Evolutionary conservation across 1,284 basidiomycete genomes (phyloP), one percentile per base, ranked within the genome.

Genomic region (Tilletia walkeri): DNA sequence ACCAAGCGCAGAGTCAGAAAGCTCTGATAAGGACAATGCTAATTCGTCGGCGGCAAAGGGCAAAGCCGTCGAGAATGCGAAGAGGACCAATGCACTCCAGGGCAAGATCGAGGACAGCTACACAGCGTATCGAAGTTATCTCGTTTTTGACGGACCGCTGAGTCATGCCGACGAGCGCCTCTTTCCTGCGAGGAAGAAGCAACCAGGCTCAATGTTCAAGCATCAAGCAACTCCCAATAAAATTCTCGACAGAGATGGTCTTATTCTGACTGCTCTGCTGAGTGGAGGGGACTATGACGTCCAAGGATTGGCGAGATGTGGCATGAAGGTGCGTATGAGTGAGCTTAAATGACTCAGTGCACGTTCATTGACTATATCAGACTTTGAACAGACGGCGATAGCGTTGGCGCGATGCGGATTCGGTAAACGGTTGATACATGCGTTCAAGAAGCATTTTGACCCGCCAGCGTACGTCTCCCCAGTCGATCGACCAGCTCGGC

Each of bases 211-310:
- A 87, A 88, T 68, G 87, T 93, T 63, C 83, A 84, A 18, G 78
- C 84, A 0, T 85, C 89, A 75, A 84, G 86, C 0, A 86, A 88
- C 18, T 86, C 92, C 59, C 6, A 36, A 45, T 81, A 56, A 4
- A 14, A 30, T 86, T 56, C 87, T 95, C 72, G 89, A 88, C 49
- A 88, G 89, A 1, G 88, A 90, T 39, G 93, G 91, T 0, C 86
- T 95, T 79, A 90, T 97, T 56, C 88, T 97, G 30, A 89, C 95
- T 59, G 95, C 90, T 0, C 86, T 97, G 3, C 86, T 95, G 76
- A 89, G 89, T 10, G 95, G 95, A 0, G 95, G 94, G 0, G 95
- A 99, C 84, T 99, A 97, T 79, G 88, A 91, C 68, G 88, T 73
- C 2, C 75, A 59, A 12, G 77, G 76, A 2, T 50, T 80, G 24